Percentiles rank a stretch among this genome's conserved stretches.
These are phyloP conservation scores for Tetrapisispora phaffii DNA, from an alignment of 805 yeast genomes.

Conservation along the genomic window DNA sequence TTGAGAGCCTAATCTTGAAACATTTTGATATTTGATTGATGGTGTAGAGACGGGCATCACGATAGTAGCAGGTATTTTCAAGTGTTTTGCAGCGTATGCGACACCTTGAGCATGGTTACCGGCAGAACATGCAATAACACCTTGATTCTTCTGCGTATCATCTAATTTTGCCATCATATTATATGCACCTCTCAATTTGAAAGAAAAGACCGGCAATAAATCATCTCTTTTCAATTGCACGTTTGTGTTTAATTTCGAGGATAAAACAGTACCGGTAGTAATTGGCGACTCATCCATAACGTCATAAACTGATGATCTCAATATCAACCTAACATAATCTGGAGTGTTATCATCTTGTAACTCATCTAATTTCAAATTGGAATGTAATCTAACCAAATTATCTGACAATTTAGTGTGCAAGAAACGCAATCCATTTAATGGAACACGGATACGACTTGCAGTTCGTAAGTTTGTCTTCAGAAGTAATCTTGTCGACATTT, in stretches of 20 bases:
- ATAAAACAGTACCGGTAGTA: constrained; percentile 61
- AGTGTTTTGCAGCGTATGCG: constrained; percentile 77
- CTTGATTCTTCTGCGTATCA: constrained; percentile 48
- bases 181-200: constrained; percentile 95
- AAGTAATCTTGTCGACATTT: not conserved
- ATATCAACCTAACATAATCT: constrained; percentile 84
- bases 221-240: constrained; percentile 86
- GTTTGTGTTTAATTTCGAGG: constrained; percentile 65
- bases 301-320: constrained; percentile 90
- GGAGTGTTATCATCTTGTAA: constrained; percentile 57
- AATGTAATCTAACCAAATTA: constrained; percentile 13
- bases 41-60: constrained; percentile 99
- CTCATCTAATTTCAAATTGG: constrained; percentile 36
- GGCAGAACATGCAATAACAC: constrained; percentile 97
- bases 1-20: constrained; percentile 83
- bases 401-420: constrained; percentile 1
- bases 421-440: not conserved
- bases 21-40: constrained; percentile 85
- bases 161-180: constrained; percentile 89
- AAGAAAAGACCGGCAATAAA: constrained; percentile 85
- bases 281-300: constrained; percentile 87
- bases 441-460: not conserved
- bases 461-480: not conserved
- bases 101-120: constrained; percentile 99
- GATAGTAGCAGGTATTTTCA: constrained; percentile 87